These are phyloP conservation scores for Aspergillus quadricinctus DNA, from an alignment of 2,329 filamentous ascomycete species.

Conservation along the genomic window DNA sequence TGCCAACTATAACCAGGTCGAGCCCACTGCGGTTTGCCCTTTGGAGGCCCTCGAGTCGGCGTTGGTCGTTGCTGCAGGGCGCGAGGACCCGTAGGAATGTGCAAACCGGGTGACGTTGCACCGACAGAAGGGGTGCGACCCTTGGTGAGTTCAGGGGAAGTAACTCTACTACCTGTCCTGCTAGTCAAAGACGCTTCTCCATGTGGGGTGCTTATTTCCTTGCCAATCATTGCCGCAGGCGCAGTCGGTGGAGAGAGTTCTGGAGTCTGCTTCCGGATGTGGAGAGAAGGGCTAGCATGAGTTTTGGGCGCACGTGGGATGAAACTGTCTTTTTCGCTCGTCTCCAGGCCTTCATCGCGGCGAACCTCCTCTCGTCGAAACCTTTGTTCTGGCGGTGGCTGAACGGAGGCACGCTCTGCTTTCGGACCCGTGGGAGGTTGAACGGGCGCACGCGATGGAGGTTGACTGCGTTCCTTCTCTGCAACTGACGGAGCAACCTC, in stretches of 20 bases:
- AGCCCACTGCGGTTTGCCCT: slow-evolving; percentile 37
- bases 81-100: slow-evolving; percentile 40
- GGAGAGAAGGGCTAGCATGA: slow-evolving; percentile 10
- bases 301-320: slow-evolving; percentile 21
- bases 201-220: slow-evolving; percentile 17
- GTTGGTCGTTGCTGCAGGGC: slow-evolving; percentile 34
- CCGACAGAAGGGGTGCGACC: slow-evolving; percentile 22
- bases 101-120: slow-evolving; percentile 27
- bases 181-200: slow-evolving; percentile 16
- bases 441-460: slow-evolving; percentile 17
- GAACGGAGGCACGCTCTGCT: slow-evolving; percentile 32
- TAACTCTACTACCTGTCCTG: slow-evolving; percentile 16
- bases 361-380: slow-evolving; percentile 21
- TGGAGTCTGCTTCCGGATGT: slow-evolving; percentile 16
- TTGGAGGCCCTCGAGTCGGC: slow-evolving; percentile 28
- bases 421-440: slow-evolving; percentile 44
- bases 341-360: slow-evolving; percentile 20
- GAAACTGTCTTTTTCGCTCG: slow-evolving; percentile 21
- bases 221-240: slow-evolving; percentile 31
- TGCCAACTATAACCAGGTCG: slow-evolving; percentile 32
- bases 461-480: slow-evolving; percentile 24
- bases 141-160: slow-evolving; percentile 25
- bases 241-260: slow-evolving; percentile 35
- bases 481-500: slow-evolving; percentile 4
- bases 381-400: slow-evolving; percentile 21